Evolutionary conservation across 768 basidiomycete species (phyloP).

Genomic region (Suillus ampliporus): DNA sequence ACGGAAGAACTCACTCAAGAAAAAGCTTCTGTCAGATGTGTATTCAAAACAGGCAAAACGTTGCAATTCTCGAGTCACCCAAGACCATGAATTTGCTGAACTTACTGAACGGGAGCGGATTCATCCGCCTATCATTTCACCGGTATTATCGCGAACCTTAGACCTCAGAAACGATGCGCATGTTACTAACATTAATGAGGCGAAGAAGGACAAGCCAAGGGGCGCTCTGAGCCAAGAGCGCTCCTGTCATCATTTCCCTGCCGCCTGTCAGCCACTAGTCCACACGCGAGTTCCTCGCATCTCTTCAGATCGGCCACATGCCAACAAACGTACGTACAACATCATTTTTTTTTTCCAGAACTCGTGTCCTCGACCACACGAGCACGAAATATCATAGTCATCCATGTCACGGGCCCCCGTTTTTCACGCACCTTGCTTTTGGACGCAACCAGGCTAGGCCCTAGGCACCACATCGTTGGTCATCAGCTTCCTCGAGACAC

Average conservation of each 20-base stretch:
- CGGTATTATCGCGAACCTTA: not conserved
- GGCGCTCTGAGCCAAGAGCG: not conserved
- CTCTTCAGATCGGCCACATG: not conserved
- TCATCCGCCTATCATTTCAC: not conserved
- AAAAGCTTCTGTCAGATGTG: not conserved
- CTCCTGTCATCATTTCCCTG: not conserved
- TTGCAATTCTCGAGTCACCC: not conserved
- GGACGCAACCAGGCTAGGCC: not conserved
- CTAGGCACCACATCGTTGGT: not conserved
- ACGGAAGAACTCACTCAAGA: too few species aligned
- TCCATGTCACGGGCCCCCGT: not conserved
- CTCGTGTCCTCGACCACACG: not conserved
- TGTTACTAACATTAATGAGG: too few species aligned
- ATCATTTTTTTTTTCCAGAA: not conserved
- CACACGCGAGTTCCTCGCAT: not conserved
- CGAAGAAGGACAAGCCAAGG: not conserved
- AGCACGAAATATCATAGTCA: not conserved
- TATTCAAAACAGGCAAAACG: not conserved
- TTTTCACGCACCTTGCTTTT: not conserved
- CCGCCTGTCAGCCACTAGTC: not conserved
- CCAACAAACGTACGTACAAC: not conserved
- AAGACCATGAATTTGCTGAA: not conserved
- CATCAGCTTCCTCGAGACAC: slow-evolving; percentile 11
- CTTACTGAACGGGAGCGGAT: not conserved
- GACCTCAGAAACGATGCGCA: not conserved